These are phyloP conservation scores for Falciphora oryzae DNA, from an alignment of 2,329 filamentous ascomycete species.

Conservation along the genomic window DNA sequence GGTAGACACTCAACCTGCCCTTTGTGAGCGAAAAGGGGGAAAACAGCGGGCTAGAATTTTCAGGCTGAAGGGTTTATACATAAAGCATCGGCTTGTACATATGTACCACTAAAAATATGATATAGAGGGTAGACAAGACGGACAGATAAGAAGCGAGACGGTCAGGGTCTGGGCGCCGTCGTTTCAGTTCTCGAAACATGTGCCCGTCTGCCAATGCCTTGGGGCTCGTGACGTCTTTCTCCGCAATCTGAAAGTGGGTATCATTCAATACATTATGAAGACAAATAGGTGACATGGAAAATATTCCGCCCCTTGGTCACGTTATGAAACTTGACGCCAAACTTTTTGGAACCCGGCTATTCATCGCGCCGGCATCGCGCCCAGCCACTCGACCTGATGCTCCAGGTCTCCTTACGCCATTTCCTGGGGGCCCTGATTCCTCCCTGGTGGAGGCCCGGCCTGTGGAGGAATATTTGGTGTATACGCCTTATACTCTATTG, in stretches of 20 bases:
- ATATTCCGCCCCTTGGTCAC: no score
- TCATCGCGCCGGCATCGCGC: neutral
- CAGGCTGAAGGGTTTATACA: neutral
- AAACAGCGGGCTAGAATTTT: neutral
- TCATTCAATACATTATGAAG: neutral
- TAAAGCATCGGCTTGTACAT: neutral
- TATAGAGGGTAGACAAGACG: neutral
- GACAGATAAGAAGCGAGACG: no score
- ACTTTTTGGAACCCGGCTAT: neutral
- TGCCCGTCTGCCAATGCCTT: neutral
- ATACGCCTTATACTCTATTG: neutral
- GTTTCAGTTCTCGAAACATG: neutral
- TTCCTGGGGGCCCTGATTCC: neutral
- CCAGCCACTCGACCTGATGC: neutral
- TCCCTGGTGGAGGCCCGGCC: neutral
- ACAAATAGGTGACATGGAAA: no score
- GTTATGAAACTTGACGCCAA: neutral
- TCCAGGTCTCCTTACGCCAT: neutral
- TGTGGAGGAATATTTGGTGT: neutral
- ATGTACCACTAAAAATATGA: neutral
- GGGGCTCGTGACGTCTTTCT: neutral
- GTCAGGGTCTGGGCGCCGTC: neutral
- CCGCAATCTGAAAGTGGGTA: neutral
- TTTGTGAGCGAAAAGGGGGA: neutral
- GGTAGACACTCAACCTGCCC: no score